Percentiles rank a stretch among this genome's conserved stretches.
Evolutionary conservation across 2,329 filamentous ascomycete species (phyloP).

Genomic region (Aspergillus bombycis): DNA sequence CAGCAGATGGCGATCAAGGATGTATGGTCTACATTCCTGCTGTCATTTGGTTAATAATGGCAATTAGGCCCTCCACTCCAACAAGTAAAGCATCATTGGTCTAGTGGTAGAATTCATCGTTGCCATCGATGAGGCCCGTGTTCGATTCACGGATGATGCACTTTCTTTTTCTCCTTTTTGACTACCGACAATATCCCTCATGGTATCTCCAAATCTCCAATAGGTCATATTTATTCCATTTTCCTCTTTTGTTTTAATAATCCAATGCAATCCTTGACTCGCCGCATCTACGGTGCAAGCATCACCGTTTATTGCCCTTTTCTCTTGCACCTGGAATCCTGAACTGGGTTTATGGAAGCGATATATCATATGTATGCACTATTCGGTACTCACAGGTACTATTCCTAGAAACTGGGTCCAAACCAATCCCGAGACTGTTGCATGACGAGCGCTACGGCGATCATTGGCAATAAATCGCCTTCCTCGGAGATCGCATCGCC

Average conservation of each 20-base stretch:
- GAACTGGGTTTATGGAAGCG: neutral
- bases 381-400: too few species aligned
- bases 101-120: slow-evolving; percentile 51
- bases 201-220: too few species aligned
- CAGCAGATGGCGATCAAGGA: neutral
- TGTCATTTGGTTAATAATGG: neutral
- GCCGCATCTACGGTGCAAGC: too few species aligned
- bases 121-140: slow-evolving; percentile 52
- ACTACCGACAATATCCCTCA: too few species aligned
- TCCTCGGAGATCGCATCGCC: neutral
- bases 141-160: slow-evolving; percentile 53
- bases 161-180: slow-evolving; percentile 17
- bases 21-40: too few species aligned
- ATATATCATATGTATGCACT: too few species aligned
- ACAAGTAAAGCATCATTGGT: slow-evolving; percentile 42
- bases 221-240: too few species aligned
- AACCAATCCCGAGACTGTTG: neutral
- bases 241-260: too few species aligned
- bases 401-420: neutral
- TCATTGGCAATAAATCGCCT: neutral
- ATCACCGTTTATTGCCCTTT: too few species aligned
- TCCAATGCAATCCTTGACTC: too few species aligned
- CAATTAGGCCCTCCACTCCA: accelerated
- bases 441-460: neutral
- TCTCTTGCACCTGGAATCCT: neutral